Evolutionary conservation across 2,329 filamentous ascomycete genomes (phyloP).

Genomic region (Calycina herbarum): DNA sequence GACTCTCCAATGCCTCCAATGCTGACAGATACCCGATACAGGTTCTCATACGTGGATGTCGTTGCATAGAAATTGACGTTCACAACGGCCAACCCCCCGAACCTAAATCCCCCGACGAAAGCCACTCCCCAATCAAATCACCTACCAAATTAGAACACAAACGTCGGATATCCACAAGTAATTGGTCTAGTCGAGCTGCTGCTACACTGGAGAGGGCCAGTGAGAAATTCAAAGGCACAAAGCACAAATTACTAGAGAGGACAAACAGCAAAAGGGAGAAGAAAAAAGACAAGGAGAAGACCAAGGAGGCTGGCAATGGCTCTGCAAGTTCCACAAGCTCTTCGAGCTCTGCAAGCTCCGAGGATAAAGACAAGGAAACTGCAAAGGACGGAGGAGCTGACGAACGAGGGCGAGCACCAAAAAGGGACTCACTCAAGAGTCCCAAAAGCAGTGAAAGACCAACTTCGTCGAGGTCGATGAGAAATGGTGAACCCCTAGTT

Average conservation of each 20-base stretch:
- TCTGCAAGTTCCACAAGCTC: constrained; percentile 10
- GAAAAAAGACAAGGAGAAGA: constrained; percentile 8
- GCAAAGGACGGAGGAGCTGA: constrained; percentile 20
- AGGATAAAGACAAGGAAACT: constrained; percentile 16
- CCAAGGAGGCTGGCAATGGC: background rate
- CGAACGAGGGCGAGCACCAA: constrained; percentile 21
- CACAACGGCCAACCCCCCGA: constrained; percentile 69
- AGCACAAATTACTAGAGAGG: constrained; percentile 23
- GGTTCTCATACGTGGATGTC: constrained; percentile 74
- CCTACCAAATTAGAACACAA: constrained; percentile 46
- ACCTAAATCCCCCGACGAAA: constrained; percentile 13
- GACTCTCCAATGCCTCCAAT: background rate
- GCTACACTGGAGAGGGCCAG: constrained; percentile 33
- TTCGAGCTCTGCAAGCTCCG: background rate
- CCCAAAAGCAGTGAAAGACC: constrained; percentile 31
- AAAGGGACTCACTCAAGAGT: constrained; percentile 21
- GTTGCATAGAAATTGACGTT: constrained; percentile 93
- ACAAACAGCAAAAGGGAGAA: constrained; percentile 10
- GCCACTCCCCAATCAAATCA: constrained; percentile 19
- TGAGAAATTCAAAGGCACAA: constrained; percentile 32
- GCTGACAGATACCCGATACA: constrained; percentile 36
- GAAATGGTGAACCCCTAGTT: constrained; percentile 69
- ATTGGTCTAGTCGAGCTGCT: constrained; percentile 36
- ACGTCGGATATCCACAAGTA: constrained; percentile 37
- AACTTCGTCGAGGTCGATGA: constrained; percentile 23